These are phyloP conservation scores for Schizophyllum commune DNA, from an alignment of 1,284 basidiomycete genomes.

Conservation along the genomic window DNA sequence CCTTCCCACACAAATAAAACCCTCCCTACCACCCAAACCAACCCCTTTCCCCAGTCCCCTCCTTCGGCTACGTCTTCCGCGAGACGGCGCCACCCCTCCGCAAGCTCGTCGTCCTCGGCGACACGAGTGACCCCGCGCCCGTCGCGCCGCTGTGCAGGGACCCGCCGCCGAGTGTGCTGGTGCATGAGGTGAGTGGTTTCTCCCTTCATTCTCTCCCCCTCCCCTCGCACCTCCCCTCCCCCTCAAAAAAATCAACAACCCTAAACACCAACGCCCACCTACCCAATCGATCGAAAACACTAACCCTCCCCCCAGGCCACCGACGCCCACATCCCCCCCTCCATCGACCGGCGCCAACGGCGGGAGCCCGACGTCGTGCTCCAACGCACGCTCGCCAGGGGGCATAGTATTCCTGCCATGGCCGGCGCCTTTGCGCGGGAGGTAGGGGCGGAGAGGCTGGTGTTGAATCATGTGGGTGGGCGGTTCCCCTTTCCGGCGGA, in stretches of 20 bases:
- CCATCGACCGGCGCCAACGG: constrained; percentile 46
- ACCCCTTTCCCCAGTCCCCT: constrained; percentile 52
- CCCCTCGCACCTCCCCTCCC: too few species aligned
- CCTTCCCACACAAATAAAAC: too few species aligned
- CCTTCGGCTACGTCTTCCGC: constrained; percentile 75
- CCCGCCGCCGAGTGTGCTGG: constrained; percentile 43
- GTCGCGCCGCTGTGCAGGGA: constrained; percentile 48
- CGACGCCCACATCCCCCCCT: constrained; percentile 64
- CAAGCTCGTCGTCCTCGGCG: constrained; percentile 49
- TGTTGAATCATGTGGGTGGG: constrained; percentile 79
- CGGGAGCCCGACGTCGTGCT: constrained; percentile 32
- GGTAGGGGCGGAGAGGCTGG: constrained; percentile 58
- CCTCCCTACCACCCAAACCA: too few species aligned
- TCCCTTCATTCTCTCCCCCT: not conserved
- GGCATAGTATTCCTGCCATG: constrained; percentile 80
- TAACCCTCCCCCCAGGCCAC: constrained; percentile 18
- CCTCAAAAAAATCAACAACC: too few species aligned
- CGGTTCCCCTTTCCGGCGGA: constrained; percentile 47
- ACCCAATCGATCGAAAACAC: too few species aligned
- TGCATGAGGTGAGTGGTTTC: constrained; percentile 70
- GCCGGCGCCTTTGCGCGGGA: constrained; percentile 73
- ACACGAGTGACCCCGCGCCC: constrained; percentile 59
- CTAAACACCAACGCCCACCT: too few species aligned
- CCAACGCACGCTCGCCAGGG: constrained; percentile 23
- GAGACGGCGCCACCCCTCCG: constrained; percentile 45